Evolutionary conservation across 805 yeast genomes (phyloP), one percentile per base, ranked within the genome.

Genomic region (Nakazawaea ernobii): DNA sequence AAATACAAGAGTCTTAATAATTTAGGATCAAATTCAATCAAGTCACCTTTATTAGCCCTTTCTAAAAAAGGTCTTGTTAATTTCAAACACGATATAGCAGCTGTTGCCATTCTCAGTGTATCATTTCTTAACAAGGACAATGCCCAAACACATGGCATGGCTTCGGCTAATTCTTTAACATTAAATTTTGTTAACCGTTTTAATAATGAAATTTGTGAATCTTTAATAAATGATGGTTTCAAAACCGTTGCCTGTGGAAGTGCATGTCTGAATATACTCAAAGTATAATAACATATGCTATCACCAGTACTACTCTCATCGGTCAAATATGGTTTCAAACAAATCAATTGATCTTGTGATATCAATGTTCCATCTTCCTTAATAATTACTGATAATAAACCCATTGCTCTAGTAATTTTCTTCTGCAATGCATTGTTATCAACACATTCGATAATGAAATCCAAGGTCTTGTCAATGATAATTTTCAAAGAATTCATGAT

Each of bases 61-160:
- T 62, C 62, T 3, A 78, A 57, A 53, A 62, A 80, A 0, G 82
- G 82, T 37, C 67, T 66, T 4, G 84, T 53, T 45, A 75, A 66
- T 14, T 64, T 63, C 51, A 87, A 59, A 35, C 89, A 78, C 0
- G 90, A 79, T 0, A 79, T 64, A 15, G 87, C 77, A 0, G 91
- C 91, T 52, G 74, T 77, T 0, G 80, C 77, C 4, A 86, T 55
- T 51, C 77, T 76, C 0, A 57, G 48, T 0, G 75, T 70, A 43
- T 77, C 79, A 1, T 69, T 63, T 36, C 72, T 68, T 55, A 75
- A 62, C 2, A 53, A 56, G 2, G 86, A 72, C 0, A 86, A 65
- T 8, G 61, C 62, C 84, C 89, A 81, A 4, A 79, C 63, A 48
- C 87, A 72, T 1, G 90, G 89, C 60, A 87, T 74, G 0, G 92